Percentiles rank a stretch among this genome's conserved stretches.
These are phyloP conservation scores for Codiaeum variegatum DNA, from an alignment of 441 rosid species.

Conservation along the genomic window DNA sequence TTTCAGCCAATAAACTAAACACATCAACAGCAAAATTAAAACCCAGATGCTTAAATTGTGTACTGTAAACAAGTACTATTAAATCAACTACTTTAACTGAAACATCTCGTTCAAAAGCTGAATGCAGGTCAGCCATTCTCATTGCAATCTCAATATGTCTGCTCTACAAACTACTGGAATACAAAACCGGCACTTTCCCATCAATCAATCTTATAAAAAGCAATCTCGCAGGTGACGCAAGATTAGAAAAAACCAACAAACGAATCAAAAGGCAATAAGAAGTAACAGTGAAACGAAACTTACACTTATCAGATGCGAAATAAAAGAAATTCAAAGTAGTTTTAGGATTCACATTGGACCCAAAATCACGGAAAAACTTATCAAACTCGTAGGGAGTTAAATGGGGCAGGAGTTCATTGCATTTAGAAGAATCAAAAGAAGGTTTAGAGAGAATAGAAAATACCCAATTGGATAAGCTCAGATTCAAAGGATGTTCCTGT, in stretches of 20 bases:
- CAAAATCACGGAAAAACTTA: slow-evolving; percentile 32
- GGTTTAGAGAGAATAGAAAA: slow-evolving; percentile 48
- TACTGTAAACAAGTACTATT: slow-evolving; percentile 53
- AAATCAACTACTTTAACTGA: slow-evolving; percentile 45
- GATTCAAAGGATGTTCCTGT: slow-evolving; percentile 33
- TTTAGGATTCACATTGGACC: slow-evolving; percentile 16
- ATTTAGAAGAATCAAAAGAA: slow-evolving; percentile 46
- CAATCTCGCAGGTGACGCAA: slow-evolving; percentile 50
- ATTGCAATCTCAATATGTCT: slow-evolving; percentile 43
- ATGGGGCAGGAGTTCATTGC: slow-evolving; percentile 36
- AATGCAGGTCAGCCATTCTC: slow-evolving; percentile 43
- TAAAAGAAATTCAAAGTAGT: slow-evolving; percentile 59
- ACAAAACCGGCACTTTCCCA: slow-evolving; percentile 40
- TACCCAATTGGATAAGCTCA: slow-evolving; percentile 34
- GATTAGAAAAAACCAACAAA: slow-evolving; percentile 41
- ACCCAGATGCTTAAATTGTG: slow-evolving; percentile 54
- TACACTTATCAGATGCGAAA: slow-evolving; percentile 46
- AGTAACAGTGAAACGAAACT: slow-evolving; percentile 54
- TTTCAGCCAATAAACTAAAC: slow-evolving; percentile 38
- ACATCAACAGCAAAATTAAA: slow-evolving; percentile 46
- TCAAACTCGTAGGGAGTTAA: slow-evolving; percentile 62
- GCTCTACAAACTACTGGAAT: slow-evolving; percentile 12
- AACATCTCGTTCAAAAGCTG: slow-evolving; percentile 24
- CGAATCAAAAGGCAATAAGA: slow-evolving; percentile 64
- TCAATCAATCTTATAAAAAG: slow-evolving; percentile 61